Base-by-base conservation (phyloP, 129 eudicot genomes). In the Deinandra increscens region DNA sequence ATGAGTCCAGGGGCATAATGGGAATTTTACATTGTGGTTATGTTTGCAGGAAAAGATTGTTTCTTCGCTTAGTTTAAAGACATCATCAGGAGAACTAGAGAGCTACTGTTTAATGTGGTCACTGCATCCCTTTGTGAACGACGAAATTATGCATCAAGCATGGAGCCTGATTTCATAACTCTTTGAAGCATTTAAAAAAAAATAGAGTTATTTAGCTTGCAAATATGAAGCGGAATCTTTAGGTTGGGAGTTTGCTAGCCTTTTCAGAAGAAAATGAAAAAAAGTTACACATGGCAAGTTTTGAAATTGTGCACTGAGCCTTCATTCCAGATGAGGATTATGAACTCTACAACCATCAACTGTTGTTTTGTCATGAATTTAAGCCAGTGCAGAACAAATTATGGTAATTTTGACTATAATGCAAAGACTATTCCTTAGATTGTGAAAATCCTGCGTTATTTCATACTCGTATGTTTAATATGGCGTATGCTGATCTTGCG, bases 71-170 rank as follows among this genome's bases (percentile, higher is more conserved):
- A 69, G 48, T 79, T 59, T 79, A 36, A 89, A 83, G 71, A 79
- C 95, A 39, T 78, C 95, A 18, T 78, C 77, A 10, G 95, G 77
- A 64, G 97, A 89, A 81, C 60, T 93, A 62, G 97, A 81, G 76
- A 83, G 85, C 64, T 93, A 93, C 73, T 80, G 81, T 73, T 78
- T 81, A 70, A 93, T 93, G 97, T 93, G 98, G 98, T 84, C 95
- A 0, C 65, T 93, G 58, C 86, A 95, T 54, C 98, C 97, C 1
- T 93, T 65, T 70, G 67, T 93, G 46, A 75, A 93, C 15, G 85
- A 93, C 55, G 97, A 83, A 31, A 76, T 87, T 53, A 71, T 89
- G 86, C 85, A 46, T 50, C 81, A 80, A 80, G 98, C 92, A 77
- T 83, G 96, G 98, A 78, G 64, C 51, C 80, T 77, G 60, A n/a